These are phyloP conservation scores for Phanerodontia chrysosporium DNA, from an alignment of 768 basidiomycete genomes.

Conservation along the genomic window DNA sequence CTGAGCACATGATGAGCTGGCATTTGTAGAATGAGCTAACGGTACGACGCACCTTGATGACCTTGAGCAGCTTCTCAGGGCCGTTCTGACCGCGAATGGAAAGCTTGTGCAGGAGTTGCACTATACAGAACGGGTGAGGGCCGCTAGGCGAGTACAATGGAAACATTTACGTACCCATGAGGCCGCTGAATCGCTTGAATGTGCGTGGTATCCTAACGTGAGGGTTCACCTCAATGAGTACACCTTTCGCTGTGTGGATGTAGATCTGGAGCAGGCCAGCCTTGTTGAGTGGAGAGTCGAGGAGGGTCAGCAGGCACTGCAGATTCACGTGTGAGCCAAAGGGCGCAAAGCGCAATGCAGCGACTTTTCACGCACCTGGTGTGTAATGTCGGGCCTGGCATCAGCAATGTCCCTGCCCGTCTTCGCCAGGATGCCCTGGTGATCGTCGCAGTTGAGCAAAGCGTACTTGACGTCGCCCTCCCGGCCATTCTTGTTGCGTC, in stretches of 20 bases:
- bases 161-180: constrained; percentile 72
- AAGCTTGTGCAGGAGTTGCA: constrained; percentile 94
- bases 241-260: constrained; percentile 94
- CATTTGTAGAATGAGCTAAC: neutral
- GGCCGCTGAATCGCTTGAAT: constrained; percentile 96
- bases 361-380: constrained; percentile 61
- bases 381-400: constrained; percentile 98
- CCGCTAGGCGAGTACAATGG: neutral
- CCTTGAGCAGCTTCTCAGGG: constrained; percentile 93
- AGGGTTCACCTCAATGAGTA: constrained; percentile 97
- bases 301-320: constrained; percentile 90
- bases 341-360: neutral
- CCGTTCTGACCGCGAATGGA: constrained; percentile 96
- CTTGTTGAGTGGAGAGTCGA: constrained; percentile 98
- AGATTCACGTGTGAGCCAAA: neutral
- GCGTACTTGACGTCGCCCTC: constrained; percentile 90
- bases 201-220: constrained; percentile 96
- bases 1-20: constrained; percentile 33
- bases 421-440: constrained; percentile 97
- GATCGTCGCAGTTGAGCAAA: constrained; percentile 95
- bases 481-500: constrained; percentile 46
- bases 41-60: constrained; percentile 75
- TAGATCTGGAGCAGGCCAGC: constrained; percentile 95
- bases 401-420: constrained; percentile 98
- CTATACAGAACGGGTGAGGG: constrained; percentile 36